Conservation (phyloP, 306 rosid species). For the Malus domestica region ASM211411v1 NC_041792.1:20322907-20323406, state of each 20-base stretch:
- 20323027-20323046: neutral
- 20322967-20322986: neutral
- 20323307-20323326: neutral
- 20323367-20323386: neutral
- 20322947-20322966: neutral
- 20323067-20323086: neutral
- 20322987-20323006: neutral
- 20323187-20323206: neutral
- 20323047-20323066: neutral
- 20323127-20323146: neutral
- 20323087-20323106: neutral
- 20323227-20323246: neutral
- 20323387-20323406: neutral
- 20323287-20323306: neutral
- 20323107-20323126: neutral
- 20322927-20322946: too few relatives aligned
- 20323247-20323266: neutral
- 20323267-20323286: neutral
- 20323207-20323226: neutral
- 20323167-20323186: neutral
- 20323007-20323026: neutral
- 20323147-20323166: neutral
- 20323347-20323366: neutral
- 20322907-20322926: neutral
- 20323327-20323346: too few relatives aligned